Conservation (phyloP, 768 basidiomycete species). For the Mrakia blollopis region DNA sequence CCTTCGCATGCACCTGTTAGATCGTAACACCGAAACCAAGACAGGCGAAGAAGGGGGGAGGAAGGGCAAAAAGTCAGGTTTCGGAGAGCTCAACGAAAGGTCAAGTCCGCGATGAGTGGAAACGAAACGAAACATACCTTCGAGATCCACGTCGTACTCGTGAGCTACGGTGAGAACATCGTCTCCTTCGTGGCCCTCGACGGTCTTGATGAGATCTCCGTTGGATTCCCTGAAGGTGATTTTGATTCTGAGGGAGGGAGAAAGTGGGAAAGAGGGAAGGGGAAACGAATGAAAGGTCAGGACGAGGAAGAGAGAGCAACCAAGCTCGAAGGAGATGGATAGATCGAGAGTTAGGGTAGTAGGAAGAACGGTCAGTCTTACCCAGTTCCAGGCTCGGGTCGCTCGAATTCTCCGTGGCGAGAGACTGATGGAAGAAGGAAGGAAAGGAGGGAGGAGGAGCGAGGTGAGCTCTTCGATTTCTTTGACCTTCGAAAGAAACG, state of each 20-base stretch:
- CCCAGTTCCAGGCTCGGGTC: conserved; percentile 67
- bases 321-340: background rate
- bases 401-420: conserved; percentile 34
- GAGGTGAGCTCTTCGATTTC: conserved; percentile 4
- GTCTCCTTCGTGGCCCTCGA: conserved; percentile 91
- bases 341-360: too few relatives aligned
- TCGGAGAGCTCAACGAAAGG: background rate
- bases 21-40: background rate
- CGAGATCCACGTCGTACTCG: conserved; percentile 91
- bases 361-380: conserved; percentile 40
- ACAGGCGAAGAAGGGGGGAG: background rate
- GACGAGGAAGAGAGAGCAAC: background rate
- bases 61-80: background rate
- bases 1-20: conserved; percentile 92
- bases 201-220: conserved; percentile 73
- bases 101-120: too few relatives aligned
- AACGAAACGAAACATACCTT: conserved; percentile 54
- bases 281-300: background rate
- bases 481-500: background rate
- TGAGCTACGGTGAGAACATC: conserved; percentile 86
- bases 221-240: conserved; percentile 85
- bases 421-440: background rate
- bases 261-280: background rate
- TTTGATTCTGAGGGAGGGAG: conserved; percentile 58
- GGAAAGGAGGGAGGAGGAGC: background rate